A percentile compares a stretch with the other conserved stretches of the same genome.
Conservation (phyloP, 306 rosid genomes). For the Medicago lupulina region DNA sequence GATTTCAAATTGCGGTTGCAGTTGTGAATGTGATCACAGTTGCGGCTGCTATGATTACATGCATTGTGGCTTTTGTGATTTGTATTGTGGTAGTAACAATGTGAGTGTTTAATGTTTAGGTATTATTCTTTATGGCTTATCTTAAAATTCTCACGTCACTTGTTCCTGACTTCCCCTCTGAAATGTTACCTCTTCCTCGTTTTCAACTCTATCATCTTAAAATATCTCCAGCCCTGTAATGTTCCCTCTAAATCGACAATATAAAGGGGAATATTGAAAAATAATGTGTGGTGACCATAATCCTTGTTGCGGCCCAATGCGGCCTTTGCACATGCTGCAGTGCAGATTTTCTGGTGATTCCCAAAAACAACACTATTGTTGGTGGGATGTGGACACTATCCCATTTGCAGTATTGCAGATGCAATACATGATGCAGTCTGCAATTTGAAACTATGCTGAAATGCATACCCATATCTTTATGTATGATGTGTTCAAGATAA, state of each 20-base stretch:
- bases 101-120: not conserved
- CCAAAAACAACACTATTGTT: not conserved
- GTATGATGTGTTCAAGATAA: not conserved
- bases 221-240: not conserved
- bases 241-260: not conserved
- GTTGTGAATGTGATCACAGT: not conserved
- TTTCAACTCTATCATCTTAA: not conserved
- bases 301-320: not conserved
- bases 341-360: not conserved
- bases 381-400: too few species aligned
- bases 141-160: not conserved
- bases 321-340: not conserved
- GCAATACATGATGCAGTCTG: not conserved
- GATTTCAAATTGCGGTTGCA: not conserved
- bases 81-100: not conserved
- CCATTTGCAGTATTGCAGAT: not conserved
- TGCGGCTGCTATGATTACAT: not conserved
- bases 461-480: not conserved
- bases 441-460: not conserved
- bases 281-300: not conserved
- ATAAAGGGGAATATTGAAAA: not conserved
- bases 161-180: not conserved
- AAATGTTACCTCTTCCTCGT: not conserved
- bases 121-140: slow-evolving; percentile 1
- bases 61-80: not conserved